phyloP scores from a whole-genome alignment of 1,284 basidiomycete genomes.

The Austroboletus novae-zelandiae region DNA sequence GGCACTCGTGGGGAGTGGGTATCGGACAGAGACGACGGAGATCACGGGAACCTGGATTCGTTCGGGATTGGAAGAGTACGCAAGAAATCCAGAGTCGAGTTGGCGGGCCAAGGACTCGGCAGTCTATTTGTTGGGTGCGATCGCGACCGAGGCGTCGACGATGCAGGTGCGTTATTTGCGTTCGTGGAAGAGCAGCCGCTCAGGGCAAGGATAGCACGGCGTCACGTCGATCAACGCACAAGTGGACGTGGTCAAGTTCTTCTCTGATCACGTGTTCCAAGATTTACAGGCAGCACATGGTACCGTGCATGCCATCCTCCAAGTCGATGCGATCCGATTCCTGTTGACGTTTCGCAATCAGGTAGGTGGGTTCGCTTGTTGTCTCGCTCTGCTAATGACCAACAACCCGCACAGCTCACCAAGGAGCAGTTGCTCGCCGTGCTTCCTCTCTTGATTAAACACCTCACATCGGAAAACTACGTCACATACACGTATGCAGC shows the following conservation, averaged over 20 bases:
- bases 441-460: slow-evolving; percentile 83
- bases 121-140: slow-evolving; percentile 90
- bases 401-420: slow-evolving; percentile 61
- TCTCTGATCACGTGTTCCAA: slow-evolving; percentile 86
- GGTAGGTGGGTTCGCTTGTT: slow-evolving; percentile 40
- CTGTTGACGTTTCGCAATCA: slow-evolving; percentile 95
- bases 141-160: slow-evolving; percentile 88
- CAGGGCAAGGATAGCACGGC: slow-evolving; percentile 59
- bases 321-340: slow-evolving; percentile 95
- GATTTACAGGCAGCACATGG: slow-evolving; percentile 79
- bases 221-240: slow-evolving; percentile 92
- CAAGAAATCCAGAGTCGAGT: slow-evolving; percentile 58
- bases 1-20: slow-evolving; percentile 77
- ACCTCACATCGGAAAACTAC: slow-evolving; percentile 79
- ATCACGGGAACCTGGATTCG: slow-evolving; percentile 85
- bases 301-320: slow-evolving; percentile 83
- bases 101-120: slow-evolving; percentile 97
- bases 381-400: background rate
- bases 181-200: background rate
- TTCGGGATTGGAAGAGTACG: slow-evolving; percentile 66
- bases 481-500: slow-evolving; percentile 89
- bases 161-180: slow-evolving; percentile 51
- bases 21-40: slow-evolving; percentile 80
- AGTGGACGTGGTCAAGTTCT: slow-evolving; percentile 94
- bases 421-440: slow-evolving; percentile 94